Evolutionary conservation across 148 eudicot genomes (phyloP), one percentile per base, ranked within the genome.

Genomic region (Polygonum maritimum): DNA sequence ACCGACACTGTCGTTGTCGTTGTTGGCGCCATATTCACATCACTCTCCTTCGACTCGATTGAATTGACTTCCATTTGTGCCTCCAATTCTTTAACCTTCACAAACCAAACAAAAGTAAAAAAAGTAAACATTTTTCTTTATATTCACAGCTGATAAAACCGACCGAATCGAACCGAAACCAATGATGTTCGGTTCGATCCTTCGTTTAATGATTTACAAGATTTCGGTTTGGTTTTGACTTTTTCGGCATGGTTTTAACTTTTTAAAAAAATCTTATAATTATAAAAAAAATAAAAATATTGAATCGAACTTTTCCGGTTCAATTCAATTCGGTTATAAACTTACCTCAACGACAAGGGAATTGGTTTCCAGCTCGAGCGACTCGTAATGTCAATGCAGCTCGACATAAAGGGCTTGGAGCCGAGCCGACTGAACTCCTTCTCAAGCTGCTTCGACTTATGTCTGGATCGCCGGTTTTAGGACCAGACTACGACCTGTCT

Each of bases 401-500:
- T 13, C 10, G 19, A 5, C 44, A 21, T 47, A 51, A 16, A 9
- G n/a, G 22, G 60, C 35, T 74, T 51, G 52, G n/a, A n/a, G n/a
- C n/a, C n/a, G 19, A 74, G 57, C 1, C 39, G 36, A 10, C 39
- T 47, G 62, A 45, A 74, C 33, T 74, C 76, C 22, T 49, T 16
- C 76, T 74, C 76, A 31, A 74, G 76, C 11, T 48, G 35, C 60
- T 74, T 74, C 21, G 57, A 22, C 36, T 74, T 74, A 19, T 21
- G 49, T 36, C 76, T 13, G 11, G 76, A 60, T 5, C 74, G 26
- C 41, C 62, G 57, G 41, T 67, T 74, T 33, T 55, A 69, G 33
- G 55, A 75, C 77, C 77, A 75, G 0, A 75, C 77, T 7, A 48
- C 76, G 19, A 75, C 65, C 31, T 75, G 77, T 4, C 44, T 18